Conservation (phyloP, 805 yeast genomes). For the Yarrowia sp. region DNA sequence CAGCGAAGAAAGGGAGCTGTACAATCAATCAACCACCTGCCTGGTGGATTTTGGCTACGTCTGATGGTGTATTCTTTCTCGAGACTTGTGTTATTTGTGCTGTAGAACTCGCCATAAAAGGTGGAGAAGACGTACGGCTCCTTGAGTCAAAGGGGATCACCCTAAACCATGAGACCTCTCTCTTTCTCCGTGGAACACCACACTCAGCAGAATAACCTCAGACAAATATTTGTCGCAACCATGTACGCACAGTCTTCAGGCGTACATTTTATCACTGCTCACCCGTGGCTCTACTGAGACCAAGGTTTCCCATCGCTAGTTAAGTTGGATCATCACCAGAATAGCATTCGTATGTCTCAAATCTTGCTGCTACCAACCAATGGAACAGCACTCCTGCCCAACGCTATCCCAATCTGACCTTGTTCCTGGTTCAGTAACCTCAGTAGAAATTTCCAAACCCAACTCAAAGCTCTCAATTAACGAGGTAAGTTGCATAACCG, state of each 20-base stretch:
- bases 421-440: background rate
- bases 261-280: slow-evolving; percentile 4
- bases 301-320: background rate
- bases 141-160: background rate
- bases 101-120: background rate
- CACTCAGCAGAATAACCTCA: background rate
- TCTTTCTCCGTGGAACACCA: background rate
- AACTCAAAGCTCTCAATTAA: background rate
- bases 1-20: too few species aligned
- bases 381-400: background rate
- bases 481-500: background rate
- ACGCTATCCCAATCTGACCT: background rate
- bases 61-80: background rate
- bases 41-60: background rate
- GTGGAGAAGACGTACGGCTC: background rate
- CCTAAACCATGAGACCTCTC: too few species aligned
- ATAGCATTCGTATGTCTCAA: background rate
- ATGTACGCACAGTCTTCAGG: background rate
- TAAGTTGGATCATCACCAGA: background rate
- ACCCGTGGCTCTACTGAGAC: too few species aligned
- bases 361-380: background rate
- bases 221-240: background rate
- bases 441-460: background rate
- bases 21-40: background rate
- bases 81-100: background rate